These are phyloP conservation scores for Exophiala spinifera DNA, from an alignment of 2,329 filamentous ascomycete genomes.

Conservation along the genomic window DNA sequence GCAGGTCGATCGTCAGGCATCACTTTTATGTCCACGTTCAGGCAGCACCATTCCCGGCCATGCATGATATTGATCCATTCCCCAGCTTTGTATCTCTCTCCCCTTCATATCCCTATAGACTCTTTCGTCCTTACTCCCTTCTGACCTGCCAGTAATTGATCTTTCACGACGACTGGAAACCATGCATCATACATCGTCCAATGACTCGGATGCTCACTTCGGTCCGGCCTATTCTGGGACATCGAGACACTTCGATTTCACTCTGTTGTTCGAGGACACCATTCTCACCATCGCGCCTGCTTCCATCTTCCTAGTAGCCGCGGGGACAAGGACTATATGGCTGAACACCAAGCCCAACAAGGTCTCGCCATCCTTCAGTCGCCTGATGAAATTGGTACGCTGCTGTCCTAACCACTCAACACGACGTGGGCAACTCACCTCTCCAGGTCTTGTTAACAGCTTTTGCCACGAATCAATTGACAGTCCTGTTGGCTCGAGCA, in stretches of 20 bases:
- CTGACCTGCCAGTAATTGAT: no score
- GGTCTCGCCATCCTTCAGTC: slow-evolving; percentile 19
- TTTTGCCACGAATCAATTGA: slow-evolving; percentile 38
- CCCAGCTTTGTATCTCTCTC: no score
- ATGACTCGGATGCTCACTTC: slow-evolving; percentile 20
- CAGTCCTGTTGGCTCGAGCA: slow-evolving; percentile 34
- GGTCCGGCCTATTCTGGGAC: slow-evolving; percentile 19
- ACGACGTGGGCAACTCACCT: neutral
- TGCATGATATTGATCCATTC: neutral
- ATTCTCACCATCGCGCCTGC: slow-evolving; percentile 40
- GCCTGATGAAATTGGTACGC: slow-evolving; percentile 25
- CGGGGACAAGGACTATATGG: slow-evolving; percentile 37
- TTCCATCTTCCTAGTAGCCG: slow-evolving; percentile 35
- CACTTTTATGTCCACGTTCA: no score
- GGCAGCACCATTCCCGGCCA: slow-evolving; percentile 4
- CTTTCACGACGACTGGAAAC: neutral
- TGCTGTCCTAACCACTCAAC: neutral
- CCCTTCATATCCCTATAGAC: no score
- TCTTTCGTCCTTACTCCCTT: no score
- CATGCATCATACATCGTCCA: slow-evolving; percentile 5
- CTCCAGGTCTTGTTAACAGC: slow-evolving; percentile 21
- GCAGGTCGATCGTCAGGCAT: no score
- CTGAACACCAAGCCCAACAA: slow-evolving; percentile 31
- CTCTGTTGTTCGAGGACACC: slow-evolving; percentile 46
- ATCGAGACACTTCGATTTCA: slow-evolving; percentile 41